Conservation (phyloP, 441 rosid genomes). For the Populus hybrid region DNA sequence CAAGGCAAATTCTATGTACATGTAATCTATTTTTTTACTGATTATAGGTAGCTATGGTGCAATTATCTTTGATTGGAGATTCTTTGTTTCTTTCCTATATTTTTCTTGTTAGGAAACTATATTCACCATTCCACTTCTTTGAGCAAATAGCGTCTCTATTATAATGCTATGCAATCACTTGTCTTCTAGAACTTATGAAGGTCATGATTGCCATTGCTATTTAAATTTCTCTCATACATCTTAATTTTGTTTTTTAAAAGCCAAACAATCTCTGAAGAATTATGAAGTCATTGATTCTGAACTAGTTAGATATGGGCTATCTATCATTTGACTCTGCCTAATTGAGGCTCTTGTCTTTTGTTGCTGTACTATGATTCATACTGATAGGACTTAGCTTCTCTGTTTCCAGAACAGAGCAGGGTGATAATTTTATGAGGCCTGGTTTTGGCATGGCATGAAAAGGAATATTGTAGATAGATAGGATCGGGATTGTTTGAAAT, state of each 20-base stretch:
- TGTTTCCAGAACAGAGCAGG: too few relatives aligned
- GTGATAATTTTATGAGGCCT: too few relatives aligned
- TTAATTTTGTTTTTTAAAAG: not conserved
- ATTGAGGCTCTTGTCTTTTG: not conserved
- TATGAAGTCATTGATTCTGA: not conserved
- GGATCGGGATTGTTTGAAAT: too few relatives aligned
- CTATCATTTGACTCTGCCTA: too few relatives aligned
- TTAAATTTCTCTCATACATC: too few relatives aligned
- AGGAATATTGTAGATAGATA: not conserved
- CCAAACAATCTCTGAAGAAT: not conserved
- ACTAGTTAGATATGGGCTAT: too few relatives aligned
- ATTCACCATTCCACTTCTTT: not conserved
- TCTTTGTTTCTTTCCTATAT: not conserved
- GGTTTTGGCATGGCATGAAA: not conserved
- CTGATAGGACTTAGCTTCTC: too few relatives aligned
- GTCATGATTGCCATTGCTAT: not conserved
- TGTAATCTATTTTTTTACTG: not conserved
- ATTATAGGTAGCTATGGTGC: not conserved
- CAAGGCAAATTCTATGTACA: not conserved
- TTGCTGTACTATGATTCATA: not conserved
- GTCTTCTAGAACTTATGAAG: not conserved
- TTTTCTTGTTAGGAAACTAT: not conserved
- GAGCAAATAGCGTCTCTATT: not conserved
- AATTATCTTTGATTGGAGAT: not conserved
- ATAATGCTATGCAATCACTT: not conserved